These are phyloP conservation scores for Diospyros lotus DNA, from an alignment of 148 eudicot genomes.

Conservation along the genomic window DNA sequence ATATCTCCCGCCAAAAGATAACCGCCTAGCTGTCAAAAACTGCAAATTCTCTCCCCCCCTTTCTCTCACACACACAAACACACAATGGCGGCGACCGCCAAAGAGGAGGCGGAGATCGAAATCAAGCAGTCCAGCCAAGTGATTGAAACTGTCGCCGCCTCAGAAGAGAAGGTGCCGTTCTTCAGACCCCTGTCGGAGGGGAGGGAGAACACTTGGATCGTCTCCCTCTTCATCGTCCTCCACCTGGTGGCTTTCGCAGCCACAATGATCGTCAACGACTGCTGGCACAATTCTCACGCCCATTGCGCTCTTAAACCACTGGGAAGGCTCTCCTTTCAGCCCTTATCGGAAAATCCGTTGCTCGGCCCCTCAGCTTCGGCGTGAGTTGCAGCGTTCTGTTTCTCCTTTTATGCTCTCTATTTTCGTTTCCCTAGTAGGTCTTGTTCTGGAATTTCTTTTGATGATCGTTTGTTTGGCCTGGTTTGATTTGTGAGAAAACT, in stretches of 20 bases:
- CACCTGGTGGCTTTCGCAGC: slow-evolving; percentile 50
- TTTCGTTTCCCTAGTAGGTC: background rate
- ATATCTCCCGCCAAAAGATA: background rate
- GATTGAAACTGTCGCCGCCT: slow-evolving; percentile 4
- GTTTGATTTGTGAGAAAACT: no score
- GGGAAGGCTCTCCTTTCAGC: slow-evolving; percentile 69
- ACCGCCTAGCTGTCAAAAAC: background rate
- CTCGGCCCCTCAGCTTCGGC: slow-evolving; percentile 77
- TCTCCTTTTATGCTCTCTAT: background rate
- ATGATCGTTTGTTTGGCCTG: no score
- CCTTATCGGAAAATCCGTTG: slow-evolving; percentile 67
- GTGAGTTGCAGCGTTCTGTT: slow-evolving; percentile 27
- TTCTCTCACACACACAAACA: slow-evolving; percentile 8
- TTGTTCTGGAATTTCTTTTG: no score
- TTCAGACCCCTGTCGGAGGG: slow-evolving; percentile 54
- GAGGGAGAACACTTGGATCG: slow-evolving; percentile 65
- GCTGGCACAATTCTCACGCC: slow-evolving; percentile 58
- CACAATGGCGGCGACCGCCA: slow-evolving; percentile 23
- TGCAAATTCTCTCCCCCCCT: background rate
- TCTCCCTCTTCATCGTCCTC: slow-evolving; percentile 60
- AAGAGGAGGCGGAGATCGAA: slow-evolving; percentile 29
- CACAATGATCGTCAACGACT: slow-evolving; percentile 66
- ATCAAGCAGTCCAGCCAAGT: slow-evolving; percentile 14
- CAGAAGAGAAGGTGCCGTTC: slow-evolving; percentile 44
- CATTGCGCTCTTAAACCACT: slow-evolving; percentile 45